phyloP scores from a whole-genome alignment of 306 rosid genomes.

The Erythrophleum fordii region DNA sequence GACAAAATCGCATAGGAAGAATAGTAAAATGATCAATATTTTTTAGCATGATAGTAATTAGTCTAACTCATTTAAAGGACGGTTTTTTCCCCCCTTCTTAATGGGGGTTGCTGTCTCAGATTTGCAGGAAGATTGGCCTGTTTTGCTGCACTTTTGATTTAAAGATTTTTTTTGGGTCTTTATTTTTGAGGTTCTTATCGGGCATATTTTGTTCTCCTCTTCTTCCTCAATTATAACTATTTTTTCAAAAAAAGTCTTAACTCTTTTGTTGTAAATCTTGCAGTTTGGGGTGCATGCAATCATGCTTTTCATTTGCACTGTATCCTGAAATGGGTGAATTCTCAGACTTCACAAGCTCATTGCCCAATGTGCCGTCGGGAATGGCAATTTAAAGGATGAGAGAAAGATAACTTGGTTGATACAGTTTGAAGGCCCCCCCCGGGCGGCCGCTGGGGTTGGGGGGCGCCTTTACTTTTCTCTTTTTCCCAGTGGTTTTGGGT shows the following conservation, averaged over 20 bases:
- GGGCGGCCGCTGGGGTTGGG: no score
- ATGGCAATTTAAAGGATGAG: constrained; percentile 84
- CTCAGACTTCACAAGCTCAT: constrained; percentile 88
- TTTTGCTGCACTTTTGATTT: background rate
- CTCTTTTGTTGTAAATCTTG: constrained; percentile 25
- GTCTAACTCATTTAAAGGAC: background rate
- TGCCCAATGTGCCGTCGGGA: constrained; percentile 96
- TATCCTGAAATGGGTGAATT: constrained; percentile 89
- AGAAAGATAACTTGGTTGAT: background rate
- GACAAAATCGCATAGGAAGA: no score
- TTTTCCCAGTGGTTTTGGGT: no score
- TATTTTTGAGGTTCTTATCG: background rate
- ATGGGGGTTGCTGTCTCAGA: background rate
- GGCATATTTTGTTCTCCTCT: background rate
- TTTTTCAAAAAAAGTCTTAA: background rate
- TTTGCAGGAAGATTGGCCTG: background rate
- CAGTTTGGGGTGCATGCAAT: constrained; percentile 98
- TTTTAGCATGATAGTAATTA: background rate
- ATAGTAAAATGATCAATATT: no score
- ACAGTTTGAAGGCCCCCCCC: background rate
- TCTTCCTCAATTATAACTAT: background rate
- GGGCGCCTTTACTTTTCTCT: no score
- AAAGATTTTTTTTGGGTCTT: background rate
- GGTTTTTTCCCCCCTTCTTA: background rate
- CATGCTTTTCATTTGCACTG: constrained; percentile 96